Percentiles rank a stretch among this genome's conserved stretches.
These are phyloP conservation scores for Salix suchowensis DNA, from an alignment of 345 rosid genomes.

Conservation along the genomic window DNA sequence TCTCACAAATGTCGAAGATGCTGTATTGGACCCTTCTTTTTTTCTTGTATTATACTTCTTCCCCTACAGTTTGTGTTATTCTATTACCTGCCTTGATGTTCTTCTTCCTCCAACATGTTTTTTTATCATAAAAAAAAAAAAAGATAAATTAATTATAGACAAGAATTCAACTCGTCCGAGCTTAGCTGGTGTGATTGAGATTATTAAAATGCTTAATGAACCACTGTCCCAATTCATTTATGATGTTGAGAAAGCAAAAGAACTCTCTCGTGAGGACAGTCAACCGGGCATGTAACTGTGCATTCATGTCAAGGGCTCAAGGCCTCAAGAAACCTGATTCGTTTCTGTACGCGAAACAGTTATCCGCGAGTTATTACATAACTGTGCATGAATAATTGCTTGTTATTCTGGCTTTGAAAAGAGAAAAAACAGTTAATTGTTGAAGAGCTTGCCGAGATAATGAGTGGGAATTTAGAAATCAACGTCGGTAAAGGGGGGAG, in stretches of 20 bases:
- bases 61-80: constrained; percentile 2
- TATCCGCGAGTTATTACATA: neutral
- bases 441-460: neutral
- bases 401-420: neutral
- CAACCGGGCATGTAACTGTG: neutral
- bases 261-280: neutral
- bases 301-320: neutral
- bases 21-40: neutral
- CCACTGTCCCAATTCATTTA: neutral
- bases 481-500: neutral
- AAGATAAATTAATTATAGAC: neutral
- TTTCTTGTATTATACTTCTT: constrained; percentile 1
- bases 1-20: constrained; percentile 20
- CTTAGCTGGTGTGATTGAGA: neutral
- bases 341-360: no score
- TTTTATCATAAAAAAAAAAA: no score
- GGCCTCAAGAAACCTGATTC: neutral
- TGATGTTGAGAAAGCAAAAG: neutral
- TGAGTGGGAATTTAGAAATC: neutral
- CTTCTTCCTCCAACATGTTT: no score
- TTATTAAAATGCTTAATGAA: neutral
- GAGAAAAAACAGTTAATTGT: neutral
- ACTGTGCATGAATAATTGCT: neutral
- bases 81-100: neutral
- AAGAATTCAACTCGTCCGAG: neutral